A percentile compares a stretch with the other conserved stretches of the same genome.
phyloP scores from a whole-genome alignment of 1,284 basidiomycete genomes.

The Ganoderma sinense region DNA sequence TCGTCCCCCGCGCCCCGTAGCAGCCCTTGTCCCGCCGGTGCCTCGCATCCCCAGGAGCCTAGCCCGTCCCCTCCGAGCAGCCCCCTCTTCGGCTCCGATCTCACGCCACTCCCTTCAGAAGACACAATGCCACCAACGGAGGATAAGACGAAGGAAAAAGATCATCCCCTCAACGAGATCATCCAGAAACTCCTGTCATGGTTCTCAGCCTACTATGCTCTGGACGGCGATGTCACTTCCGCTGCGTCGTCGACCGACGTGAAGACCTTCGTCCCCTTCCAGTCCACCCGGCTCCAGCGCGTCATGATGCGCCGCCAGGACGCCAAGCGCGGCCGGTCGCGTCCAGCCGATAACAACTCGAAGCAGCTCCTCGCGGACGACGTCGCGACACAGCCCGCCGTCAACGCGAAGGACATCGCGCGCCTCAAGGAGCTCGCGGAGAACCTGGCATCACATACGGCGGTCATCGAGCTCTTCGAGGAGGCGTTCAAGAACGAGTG shows the following conservation, averaged over 20 bases:
- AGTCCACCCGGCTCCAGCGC: no score
- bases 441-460: not conserved
- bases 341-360: no score
- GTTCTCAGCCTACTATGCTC: not conserved
- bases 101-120: not conserved
- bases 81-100: not conserved
- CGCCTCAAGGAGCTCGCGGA: not conserved
- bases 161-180: not conserved
- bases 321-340: no score
- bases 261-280: no score
- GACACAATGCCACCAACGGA: not conserved
- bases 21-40: not conserved
- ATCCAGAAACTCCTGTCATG: not conserved
- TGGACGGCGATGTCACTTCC: no score
- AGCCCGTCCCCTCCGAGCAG: not conserved
- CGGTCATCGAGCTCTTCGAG: not conserved
- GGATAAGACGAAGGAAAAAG: not conserved
- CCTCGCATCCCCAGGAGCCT: not conserved
- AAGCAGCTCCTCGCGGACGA: no score
- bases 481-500: not conserved
- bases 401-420: no score
- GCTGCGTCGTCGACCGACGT: no score
- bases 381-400: no score
- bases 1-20: not conserved
- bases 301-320: no score